A percentile compares a stretch with the other conserved stretches of the same genome.
These are phyloP conservation scores for Leishmania arabica DNA, from an alignment of 208 protist genomes.

Conservation along the genomic window DNA sequence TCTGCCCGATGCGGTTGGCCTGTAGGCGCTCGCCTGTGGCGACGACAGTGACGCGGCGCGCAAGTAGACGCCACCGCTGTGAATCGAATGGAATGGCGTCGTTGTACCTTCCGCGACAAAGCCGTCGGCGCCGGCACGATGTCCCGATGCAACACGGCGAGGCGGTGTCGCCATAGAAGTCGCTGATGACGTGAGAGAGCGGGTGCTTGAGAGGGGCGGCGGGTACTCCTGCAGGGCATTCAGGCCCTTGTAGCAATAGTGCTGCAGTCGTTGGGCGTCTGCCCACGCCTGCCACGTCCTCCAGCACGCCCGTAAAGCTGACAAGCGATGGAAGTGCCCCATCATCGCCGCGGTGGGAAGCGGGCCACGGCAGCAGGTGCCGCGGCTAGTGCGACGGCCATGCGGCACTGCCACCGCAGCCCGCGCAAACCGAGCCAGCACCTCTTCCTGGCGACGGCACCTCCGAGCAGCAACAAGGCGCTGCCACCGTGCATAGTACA, in stretches of 20 bases:
- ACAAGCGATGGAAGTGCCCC: slow-evolving; percentile 20
- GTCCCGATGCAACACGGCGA: neutral
- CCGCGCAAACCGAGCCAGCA: slow-evolving; percentile 19
- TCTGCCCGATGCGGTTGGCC: too few relatives aligned
- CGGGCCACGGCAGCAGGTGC: neutral
- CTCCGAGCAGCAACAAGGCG: slow-evolving; percentile 13
- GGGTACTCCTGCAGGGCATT: neutral
- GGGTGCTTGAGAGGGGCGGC: neutral
- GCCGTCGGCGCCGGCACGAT: neutral
- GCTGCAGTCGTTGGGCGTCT: neutral
- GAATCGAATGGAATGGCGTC: slow-evolving; percentile 13
- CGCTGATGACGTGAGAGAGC: slow-evolving; percentile 4
- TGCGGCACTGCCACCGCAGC: neutral
- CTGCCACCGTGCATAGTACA: slow-evolving; percentile 36
- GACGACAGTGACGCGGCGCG: neutral
- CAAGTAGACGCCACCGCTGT: neutral
- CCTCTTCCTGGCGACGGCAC: slow-evolving; percentile 9
- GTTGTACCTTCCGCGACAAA: neutral
- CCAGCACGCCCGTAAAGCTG: slow-evolving; percentile 21
- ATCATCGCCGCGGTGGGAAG: slow-evolving; percentile 48
- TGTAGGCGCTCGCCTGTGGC: slow-evolving; percentile 1
- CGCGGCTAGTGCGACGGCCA: neutral
- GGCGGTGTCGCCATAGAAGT: slow-evolving; percentile 9
- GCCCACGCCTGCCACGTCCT: slow-evolving; percentile 32
- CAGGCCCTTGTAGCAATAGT: neutral